A percentile compares a stretch with the other conserved stretches of the same genome.
Conservation (phyloP, 495 filamentous ascomycete species). For the Talaromyces adpressus region DNA sequence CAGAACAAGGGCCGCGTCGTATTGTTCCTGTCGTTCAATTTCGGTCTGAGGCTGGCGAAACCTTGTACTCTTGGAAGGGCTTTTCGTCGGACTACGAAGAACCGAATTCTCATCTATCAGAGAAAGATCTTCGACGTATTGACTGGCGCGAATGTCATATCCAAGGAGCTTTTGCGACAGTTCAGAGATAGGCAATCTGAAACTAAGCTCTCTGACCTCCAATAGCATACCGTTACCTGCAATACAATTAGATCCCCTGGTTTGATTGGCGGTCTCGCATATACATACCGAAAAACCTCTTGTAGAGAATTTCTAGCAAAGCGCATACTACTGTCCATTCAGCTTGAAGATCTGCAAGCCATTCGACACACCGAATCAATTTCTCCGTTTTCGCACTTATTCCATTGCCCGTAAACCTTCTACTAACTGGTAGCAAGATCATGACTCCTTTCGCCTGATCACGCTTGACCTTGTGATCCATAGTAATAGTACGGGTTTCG, state of each 20-base stretch:
- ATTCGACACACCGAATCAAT: slow-evolving; percentile 75
- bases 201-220: slow-evolving; percentile 57
- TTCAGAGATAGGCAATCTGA: slow-evolving; percentile 32
- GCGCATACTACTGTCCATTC: slow-evolving; percentile 66
- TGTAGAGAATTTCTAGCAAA: slow-evolving; percentile 61
- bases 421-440: slow-evolving; percentile 37
- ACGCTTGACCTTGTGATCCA: slow-evolving; percentile 24
- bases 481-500: slow-evolving; percentile 24
- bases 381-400: slow-evolving; percentile 55
- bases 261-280: background rate
- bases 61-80: slow-evolving; percentile 5
- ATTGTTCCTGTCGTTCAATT: background rate
- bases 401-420: slow-evolving; percentile 59
- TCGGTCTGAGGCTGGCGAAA: background rate
- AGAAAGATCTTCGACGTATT: slow-evolving; percentile 17
- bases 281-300: slow-evolving; percentile 38
- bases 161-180: slow-evolving; percentile 37
- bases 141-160: slow-evolving; percentile 30
- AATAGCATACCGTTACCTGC: slow-evolving; percentile 5
- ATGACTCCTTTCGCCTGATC: slow-evolving; percentile 25
- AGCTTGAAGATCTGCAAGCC: slow-evolving; percentile 67
- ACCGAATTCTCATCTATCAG: slow-evolving; percentile 17
- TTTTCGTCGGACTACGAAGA: slow-evolving; percentile 28
- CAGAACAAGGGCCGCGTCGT: slow-evolving; percentile 46
- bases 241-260: background rate